phyloP scores from a whole-genome alignment of 2,329 filamentous ascomycete genomes.

The Trichothecium sympodiale region DNA sequence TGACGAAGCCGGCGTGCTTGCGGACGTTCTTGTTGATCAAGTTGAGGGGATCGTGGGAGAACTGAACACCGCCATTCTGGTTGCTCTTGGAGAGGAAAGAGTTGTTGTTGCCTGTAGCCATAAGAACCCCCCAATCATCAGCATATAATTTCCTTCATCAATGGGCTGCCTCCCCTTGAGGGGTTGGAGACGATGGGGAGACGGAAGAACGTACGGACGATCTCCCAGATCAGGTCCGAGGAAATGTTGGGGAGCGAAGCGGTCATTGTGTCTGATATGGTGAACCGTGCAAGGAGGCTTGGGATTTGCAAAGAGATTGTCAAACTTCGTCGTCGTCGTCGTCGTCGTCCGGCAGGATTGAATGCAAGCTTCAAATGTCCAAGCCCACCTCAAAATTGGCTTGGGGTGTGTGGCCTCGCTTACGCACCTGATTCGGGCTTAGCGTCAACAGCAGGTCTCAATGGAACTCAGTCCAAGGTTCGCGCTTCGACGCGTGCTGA shows the following conservation, averaged over 20 bases:
- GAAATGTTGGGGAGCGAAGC: slow-evolving; percentile 62
- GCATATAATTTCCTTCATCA: slow-evolving; percentile 8
- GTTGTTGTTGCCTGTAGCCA: slow-evolving; percentile 65
- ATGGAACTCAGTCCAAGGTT: too few relatives aligned
- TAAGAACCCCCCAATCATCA: not conserved
- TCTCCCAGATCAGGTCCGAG: slow-evolving; percentile 86
- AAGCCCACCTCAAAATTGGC: not conserved
- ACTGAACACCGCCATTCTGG: slow-evolving; percentile 66
- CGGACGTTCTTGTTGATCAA: slow-evolving; percentile 81
- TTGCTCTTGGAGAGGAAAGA: slow-evolving; percentile 87
- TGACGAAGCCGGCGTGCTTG: slow-evolving; percentile 92
- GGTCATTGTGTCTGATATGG: slow-evolving; percentile 36
- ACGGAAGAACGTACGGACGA: slow-evolving; percentile 72
- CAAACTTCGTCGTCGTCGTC: slow-evolving; percentile 5
- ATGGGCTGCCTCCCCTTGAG: not conserved
- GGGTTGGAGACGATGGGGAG: not conserved
- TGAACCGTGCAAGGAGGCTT: not conserved
- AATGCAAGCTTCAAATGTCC: slow-evolving; percentile 5
- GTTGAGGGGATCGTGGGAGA: slow-evolving; percentile 93
- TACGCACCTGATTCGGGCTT: too few relatives aligned
- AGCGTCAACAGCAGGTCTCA: too few relatives aligned
- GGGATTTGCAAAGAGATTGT: not conserved
- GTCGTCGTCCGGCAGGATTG: slow-evolving; percentile 12
- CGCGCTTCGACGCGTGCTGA: too few relatives aligned
- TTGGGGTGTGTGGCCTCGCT: too few relatives aligned